Evolutionary conservation across 805 yeast genomes (phyloP), one percentile per base, ranked within the genome.

Genomic region (Metahyphopichia silvanorum): DNA sequence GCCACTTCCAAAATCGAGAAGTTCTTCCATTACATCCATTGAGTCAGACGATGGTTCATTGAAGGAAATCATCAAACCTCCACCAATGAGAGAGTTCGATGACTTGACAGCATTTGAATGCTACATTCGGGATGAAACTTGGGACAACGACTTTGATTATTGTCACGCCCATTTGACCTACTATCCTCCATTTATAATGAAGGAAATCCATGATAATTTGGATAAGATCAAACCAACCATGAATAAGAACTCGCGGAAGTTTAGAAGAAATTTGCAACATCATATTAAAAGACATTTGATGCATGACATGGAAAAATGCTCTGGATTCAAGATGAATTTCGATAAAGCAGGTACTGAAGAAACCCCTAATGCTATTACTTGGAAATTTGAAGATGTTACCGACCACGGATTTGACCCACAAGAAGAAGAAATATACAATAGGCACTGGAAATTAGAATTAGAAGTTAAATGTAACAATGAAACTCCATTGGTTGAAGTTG

Each of bases 91-190:
- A 28, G 70, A 66, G 28, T 83, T 83, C 57, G 89, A 83, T 29
- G 81, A 75, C 32, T 58, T 83, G 39, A 66, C 65, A 13, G 68
- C 76, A 12, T 83, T 83, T 49, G 86, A 79, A 50, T 66, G 69
- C 16, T 83, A 66, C 54, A 63, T 83, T 38, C 71, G 78, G 49
- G 85, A 79, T 51, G 89, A 82, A 50, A 76, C 83, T 3, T 81
- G 85, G 73, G 89, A 82, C 55, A 79, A 82, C 40, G 89, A 83
- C 38, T 79, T 74, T 44, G 85, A 78, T 51, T 73, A 78, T 46
- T 62, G 79, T 43, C 83, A 81, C 50, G 84, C 85, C 22, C 79
- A 75, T 40, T 63, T 82, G 39, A 67, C 66, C 31, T 83, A 83
- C 57, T 69, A 76, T 49, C 93, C 93, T 14, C 91, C 91, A 31